A percentile compares a stretch with the other conserved stretches of the same genome.
Evolutionary conservation across 352 stramenopile genomes (phyloP).

Genomic region (Phytophthora constricta): DNA sequence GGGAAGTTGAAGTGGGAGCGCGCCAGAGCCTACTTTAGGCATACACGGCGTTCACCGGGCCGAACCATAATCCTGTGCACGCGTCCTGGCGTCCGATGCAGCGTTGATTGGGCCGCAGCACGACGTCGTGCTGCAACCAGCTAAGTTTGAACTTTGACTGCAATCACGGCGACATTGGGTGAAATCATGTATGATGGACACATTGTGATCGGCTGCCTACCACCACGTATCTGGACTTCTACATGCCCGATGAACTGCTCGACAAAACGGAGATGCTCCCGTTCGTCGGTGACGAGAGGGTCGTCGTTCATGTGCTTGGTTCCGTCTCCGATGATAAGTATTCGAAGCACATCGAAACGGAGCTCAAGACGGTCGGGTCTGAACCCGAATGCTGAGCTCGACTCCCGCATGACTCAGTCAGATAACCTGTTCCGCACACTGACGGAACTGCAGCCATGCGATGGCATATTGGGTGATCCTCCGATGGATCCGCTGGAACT

Average conservation of each 20-base stretch:
- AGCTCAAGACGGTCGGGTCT: slow-evolving; percentile 97
- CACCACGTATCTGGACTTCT: slow-evolving; percentile 98
- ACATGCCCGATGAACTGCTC: slow-evolving; percentile 97
- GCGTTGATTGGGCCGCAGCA: neutral
- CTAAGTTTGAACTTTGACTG: neutral
- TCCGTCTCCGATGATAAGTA: slow-evolving; percentile 99
- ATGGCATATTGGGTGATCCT: slow-evolving; percentile 86
- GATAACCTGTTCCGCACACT: slow-evolving; percentile 96
- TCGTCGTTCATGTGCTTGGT: slow-evolving; percentile 94
- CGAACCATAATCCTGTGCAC: too few species aligned
- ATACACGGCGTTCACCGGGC: too few species aligned
- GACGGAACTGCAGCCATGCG: slow-evolving; percentile 95
- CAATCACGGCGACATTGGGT: slow-evolving; percentile 37
- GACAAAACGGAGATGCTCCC: slow-evolving; percentile 99
- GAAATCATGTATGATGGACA: slow-evolving; percentile 98
- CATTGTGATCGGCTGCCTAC: slow-evolving; percentile 94
- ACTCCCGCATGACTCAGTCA: slow-evolving; percentile 97
- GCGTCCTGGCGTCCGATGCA: neutral
- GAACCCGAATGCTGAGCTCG: slow-evolving; percentile 98
- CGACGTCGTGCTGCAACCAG: neutral
- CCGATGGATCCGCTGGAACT: slow-evolving; percentile 93
- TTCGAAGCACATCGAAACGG: slow-evolving; percentile 96
- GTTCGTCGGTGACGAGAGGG: slow-evolving; percentile 97
- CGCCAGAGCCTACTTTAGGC: neutral
- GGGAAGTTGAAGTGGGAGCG: neutral